These are phyloP conservation scores for Backusella australiensis DNA, from an alignment of 192 early-diverging fungal genomes.

Conservation along the genomic window DNA sequence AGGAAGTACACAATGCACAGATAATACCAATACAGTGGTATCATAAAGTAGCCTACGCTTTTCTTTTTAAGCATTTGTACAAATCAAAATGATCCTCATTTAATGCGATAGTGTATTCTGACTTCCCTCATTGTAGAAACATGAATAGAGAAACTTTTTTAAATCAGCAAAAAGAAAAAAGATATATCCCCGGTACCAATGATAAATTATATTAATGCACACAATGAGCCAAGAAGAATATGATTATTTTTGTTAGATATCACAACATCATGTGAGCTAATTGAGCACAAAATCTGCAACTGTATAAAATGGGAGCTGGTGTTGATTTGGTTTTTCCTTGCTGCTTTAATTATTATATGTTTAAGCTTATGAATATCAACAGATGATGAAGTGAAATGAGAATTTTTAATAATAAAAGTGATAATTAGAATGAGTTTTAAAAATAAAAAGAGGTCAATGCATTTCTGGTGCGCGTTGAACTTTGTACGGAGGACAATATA, in stretches of 20 bases:
- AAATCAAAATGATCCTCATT: background rate
- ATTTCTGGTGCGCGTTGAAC: background rate
- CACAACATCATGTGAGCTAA: background rate
- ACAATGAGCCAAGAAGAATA: background rate
- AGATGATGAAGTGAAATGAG: background rate
- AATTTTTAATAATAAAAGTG: background rate
- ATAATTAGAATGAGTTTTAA: background rate
- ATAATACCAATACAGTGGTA: background rate
- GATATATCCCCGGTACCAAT: background rate
- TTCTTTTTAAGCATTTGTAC: background rate
- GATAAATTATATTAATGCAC: background rate
- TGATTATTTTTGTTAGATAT: background rate
- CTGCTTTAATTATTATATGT: background rate
- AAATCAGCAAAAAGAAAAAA: background rate
- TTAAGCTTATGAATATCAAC: too few relatives aligned
- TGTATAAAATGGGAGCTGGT: background rate
- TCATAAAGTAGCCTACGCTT: background rate
- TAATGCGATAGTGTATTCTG: background rate
- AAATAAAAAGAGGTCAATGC: constrained; percentile 2
- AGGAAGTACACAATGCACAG: background rate
- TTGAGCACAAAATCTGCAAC: background rate
- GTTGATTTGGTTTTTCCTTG: background rate
- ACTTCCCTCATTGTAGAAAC: background rate
- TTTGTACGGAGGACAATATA: background rate
- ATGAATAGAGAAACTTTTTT: background rate